Percentiles rank a stretch among this genome's conserved stretches.
Conservation (phyloP, 2,329 filamentous ascomycete genomes). For the Rhexocercosporidium sp. region DNA sequence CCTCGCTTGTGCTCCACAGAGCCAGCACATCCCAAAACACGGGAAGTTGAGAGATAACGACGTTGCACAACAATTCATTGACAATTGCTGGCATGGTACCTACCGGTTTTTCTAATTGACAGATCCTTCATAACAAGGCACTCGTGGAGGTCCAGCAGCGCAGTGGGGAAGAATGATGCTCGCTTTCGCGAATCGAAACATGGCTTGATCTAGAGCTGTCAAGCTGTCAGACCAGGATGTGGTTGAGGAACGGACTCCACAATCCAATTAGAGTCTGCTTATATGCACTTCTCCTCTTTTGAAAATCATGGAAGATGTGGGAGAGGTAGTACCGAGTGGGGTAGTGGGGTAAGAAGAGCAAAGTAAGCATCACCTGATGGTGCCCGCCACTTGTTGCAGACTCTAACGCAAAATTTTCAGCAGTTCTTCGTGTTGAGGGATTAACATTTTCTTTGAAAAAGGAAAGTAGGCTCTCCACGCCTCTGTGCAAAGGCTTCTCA, state of each 20-base stretch:
- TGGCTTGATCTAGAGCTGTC: neutral
- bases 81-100: neutral
- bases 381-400: neutral
- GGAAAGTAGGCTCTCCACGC: neutral
- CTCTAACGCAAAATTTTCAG: neutral
- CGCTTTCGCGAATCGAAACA: neutral
- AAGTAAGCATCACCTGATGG: constrained; percentile 2
- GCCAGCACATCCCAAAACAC: neutral
- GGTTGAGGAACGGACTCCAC: neutral
- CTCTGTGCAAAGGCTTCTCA: neutral
- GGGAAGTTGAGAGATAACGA: neutral
- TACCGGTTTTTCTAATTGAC: too few relatives aligned
- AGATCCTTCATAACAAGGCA: neutral
- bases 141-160: neutral
- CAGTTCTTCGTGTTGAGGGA: neutral
- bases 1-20: neutral
- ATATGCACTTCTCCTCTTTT: constrained; percentile 9
- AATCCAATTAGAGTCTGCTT: constrained; percentile 2
- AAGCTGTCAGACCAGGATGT: neutral
- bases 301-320: neutral
- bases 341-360: neutral
- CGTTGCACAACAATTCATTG: neutral
- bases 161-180: neutral
- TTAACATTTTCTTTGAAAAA: neutral
- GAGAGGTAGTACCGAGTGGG: constrained; percentile 1